Conservation (phyloP, 805 yeast species). For the Zygosaccharomyces lentus region DNA sequence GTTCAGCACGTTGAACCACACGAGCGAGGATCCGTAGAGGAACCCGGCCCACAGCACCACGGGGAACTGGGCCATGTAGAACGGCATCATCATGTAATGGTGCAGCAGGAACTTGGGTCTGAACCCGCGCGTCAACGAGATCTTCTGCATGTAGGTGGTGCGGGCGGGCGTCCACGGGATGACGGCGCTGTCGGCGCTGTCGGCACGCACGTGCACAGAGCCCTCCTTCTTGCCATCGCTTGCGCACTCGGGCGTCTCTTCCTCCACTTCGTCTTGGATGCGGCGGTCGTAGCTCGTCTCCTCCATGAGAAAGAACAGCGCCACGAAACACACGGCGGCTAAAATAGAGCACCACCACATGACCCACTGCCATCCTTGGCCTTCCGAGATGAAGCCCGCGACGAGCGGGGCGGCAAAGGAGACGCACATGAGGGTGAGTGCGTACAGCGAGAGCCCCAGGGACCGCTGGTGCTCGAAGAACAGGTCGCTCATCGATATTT, state of each 20-base stretch:
- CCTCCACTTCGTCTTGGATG: conserved; percentile 9
- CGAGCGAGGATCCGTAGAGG: conserved; percentile 44
- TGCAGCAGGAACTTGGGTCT: conserved; percentile 30
- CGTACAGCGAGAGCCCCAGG: conserved; percentile 43
- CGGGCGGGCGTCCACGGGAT: background rate
- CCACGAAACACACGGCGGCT: conserved; percentile 40
- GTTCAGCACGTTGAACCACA: conserved; percentile 35
- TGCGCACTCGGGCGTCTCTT: background rate
- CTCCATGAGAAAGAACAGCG: conserved; percentile 46
- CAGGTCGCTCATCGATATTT: conserved; percentile 56
- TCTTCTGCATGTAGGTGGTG: conserved; percentile 33
- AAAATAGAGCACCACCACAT: conserved; percentile 47
- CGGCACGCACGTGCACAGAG: background rate
- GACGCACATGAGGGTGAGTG: conserved; percentile 27
- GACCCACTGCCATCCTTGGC: conserved; percentile 40
- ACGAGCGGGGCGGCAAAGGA: conserved; percentile 56
- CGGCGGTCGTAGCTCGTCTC: conserved; percentile 48
- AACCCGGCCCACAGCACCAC: conserved; percentile 59
- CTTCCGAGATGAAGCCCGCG: conserved; percentile 52
- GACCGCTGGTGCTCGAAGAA: conserved; percentile 64
- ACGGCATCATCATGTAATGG: conserved; percentile 37
- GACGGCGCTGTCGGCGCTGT: background rate
- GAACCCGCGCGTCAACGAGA: conserved; percentile 41
- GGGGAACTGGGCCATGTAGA: conserved; percentile 45
- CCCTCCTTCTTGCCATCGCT: background rate